These are phyloP conservation scores for Hymenoscyphus occultus DNA, from an alignment of 2,329 filamentous ascomycete species.

Conservation along the genomic window DNA sequence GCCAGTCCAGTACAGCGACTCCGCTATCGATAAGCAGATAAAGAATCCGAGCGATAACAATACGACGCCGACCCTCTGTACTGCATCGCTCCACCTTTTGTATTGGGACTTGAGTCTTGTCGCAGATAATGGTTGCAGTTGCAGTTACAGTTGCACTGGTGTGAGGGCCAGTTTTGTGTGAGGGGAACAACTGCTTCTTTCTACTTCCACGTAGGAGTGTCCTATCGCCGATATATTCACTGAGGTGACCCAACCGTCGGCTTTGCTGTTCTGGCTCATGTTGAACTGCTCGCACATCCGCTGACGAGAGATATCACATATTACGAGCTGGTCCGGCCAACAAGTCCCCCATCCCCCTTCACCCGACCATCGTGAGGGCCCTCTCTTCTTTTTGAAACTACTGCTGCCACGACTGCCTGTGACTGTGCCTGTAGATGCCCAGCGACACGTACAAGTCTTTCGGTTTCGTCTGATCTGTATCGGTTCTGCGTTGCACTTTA, in stretches of 20 bases:
- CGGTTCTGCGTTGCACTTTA: neutral
- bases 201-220: too few relatives aligned
- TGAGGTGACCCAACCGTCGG: neutral
- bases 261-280: neutral
- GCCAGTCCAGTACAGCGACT: too few relatives aligned
- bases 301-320: conserved; percentile 2
- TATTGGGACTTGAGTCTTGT: neutral
- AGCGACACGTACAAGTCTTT: neutral
- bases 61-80: neutral
- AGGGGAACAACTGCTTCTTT: neutral
- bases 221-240: neutral
- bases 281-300: neutral
- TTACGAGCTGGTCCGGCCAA: neutral
- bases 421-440: neutral
- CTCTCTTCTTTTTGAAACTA: neutral
- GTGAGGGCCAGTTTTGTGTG: neutral
- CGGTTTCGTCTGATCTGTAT: neutral
- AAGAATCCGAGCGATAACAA: neutral
- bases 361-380: neutral
- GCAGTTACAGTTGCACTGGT: neutral
- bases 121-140: neutral
- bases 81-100: too few relatives aligned
- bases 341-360: neutral
- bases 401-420: neutral
- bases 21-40: conserved; percentile 3